Percentiles rank a stretch among this genome's conserved stretches.
Conservation (phyloP, 2,329 filamentous ascomycete species). For the Alternaria sp. region DNA sequence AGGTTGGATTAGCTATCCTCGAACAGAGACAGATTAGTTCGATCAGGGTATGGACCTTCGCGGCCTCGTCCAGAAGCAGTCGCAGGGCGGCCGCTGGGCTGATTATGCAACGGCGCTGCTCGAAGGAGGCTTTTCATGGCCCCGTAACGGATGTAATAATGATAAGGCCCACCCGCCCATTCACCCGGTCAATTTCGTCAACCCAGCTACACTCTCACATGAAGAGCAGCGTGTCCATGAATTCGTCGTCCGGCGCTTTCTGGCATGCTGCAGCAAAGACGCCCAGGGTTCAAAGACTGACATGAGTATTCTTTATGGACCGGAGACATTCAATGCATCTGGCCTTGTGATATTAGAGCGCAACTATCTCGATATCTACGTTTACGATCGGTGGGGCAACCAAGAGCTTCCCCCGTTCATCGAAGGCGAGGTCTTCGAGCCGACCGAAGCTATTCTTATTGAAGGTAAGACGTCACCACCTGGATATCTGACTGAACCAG, state of each 20-base stretch:
- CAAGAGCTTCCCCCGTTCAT: slow-evolving; percentile 81
- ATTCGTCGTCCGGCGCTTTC: slow-evolving; percentile 88
- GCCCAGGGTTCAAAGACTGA: slow-evolving; percentile 87
- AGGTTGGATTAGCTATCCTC: slow-evolving; percentile 96
- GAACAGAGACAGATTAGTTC: slow-evolving; percentile 96
- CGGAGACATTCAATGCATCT: slow-evolving; percentile 81
- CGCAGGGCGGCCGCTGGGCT: slow-evolving; percentile 79
- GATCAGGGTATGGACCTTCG: slow-evolving; percentile 87
- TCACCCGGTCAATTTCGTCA: slow-evolving; percentile 88
- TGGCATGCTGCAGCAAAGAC: slow-evolving; percentile 95
- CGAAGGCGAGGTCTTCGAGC: slow-evolving; percentile 82
- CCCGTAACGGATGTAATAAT: slow-evolving; percentile 84
- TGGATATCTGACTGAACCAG: slow-evolving; percentile 89
- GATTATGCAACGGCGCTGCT: slow-evolving; percentile 77
- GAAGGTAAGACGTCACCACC: slow-evolving; percentile 91
- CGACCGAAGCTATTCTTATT: slow-evolving; percentile 84
- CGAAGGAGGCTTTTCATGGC: slow-evolving; percentile 79
- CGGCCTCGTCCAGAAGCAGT: slow-evolving; percentile 83
- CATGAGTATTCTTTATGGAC: slow-evolving; percentile 82
- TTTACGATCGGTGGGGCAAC: slow-evolving; percentile 96
- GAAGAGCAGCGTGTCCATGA: slow-evolving; percentile 85
- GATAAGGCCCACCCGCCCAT: slow-evolving; percentile 98
- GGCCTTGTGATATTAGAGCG: slow-evolving; percentile 85
- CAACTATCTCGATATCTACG: slow-evolving; percentile 94
- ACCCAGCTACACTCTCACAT: slow-evolving; percentile 65